These are phyloP conservation scores for Nitzschia sp. DNA, from an alignment of 108 stramenopile genomes.

Conservation along the genomic window DNA sequence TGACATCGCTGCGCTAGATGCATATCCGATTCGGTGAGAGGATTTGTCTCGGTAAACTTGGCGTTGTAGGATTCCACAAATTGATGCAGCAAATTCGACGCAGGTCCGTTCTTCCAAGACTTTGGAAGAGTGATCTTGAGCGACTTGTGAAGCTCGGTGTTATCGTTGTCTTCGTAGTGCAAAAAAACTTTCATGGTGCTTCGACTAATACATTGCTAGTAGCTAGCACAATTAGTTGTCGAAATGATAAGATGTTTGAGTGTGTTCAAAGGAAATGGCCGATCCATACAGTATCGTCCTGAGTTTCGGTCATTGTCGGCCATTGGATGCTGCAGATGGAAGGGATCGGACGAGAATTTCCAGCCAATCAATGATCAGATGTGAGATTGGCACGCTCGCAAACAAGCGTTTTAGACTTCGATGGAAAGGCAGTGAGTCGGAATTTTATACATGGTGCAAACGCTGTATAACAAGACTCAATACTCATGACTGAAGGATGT, in stretches of 20 bases:
- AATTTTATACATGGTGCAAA: no score
- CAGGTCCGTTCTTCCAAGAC: slow-evolving; percentile 83
- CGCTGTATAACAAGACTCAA: no score
- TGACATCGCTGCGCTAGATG: slow-evolving; percentile 61
- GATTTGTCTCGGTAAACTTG: slow-evolving; percentile 54
- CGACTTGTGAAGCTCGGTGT: slow-evolving; percentile 71
- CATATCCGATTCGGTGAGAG: slow-evolving; percentile 44
- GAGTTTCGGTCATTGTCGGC: background rate
- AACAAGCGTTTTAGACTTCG: no score
- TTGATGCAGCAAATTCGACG: slow-evolving; percentile 68
- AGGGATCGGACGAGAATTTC: background rate
- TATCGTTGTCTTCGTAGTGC: slow-evolving; percentile 88
- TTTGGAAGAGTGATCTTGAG: slow-evolving; percentile 92
- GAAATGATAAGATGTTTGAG: no score
- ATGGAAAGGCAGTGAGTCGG: no score
- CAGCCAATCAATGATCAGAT: background rate
- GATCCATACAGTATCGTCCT: no score
- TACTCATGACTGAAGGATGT: no score
- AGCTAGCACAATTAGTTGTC: background rate
- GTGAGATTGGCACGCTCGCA: background rate
- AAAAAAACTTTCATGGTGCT: slow-evolving; percentile 86
- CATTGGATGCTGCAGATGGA: background rate
- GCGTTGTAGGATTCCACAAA: slow-evolving; percentile 85
- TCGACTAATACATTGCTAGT: background rate
- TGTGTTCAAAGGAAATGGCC: no score